Evolutionary conservation across 306 rosid genomes (phyloP), one percentile per base, ranked within the genome.

Genomic region (Vigna trinervia): DNA sequence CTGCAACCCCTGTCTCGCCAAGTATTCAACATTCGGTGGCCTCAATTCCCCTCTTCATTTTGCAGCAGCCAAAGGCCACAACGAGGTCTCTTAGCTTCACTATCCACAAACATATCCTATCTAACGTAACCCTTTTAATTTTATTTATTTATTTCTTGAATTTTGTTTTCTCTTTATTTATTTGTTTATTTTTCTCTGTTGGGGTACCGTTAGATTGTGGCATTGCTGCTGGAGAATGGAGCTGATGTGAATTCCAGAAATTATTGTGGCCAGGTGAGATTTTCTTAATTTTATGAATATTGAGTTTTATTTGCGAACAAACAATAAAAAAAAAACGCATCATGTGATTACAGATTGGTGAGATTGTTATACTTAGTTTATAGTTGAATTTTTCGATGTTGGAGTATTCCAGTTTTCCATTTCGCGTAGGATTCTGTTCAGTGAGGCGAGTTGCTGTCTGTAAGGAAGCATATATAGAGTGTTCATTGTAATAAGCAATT

Each of bases 181-280:
- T 47, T 64, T 77, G 46, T 41, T 41, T 41, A 41, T 9, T 41
- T 8, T 30, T 70, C 26, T 10, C 6, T 71, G 0, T 5, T 82
- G 62, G 58, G 71, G 58, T 75, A 68, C 39, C 3, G n/a, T 61
- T 77, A 95, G 99, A 92, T 92, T 86, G 99, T 92, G 52, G 81
- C 90, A 34, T 87, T 95, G 94, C 84, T 95, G 89, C 97, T 95
- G 64, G 92, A 95, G 72, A 95, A 87, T 83, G 99, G 97, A 68
- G 99, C 99, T 73, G 99, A 95, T 82, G 96, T 84, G 14, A 95
- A 95, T 85, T 90, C 97, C 56, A 92, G 97, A 83, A 95, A 95
- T 86, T 95, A 95, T 73, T 95, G 97, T 76, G 97, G 99, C 1
- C 99, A 95, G 97, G 99, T 95, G 79, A 36, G 77, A 65, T 48